Evolutionary conservation across 1,284 basidiomycete species (phyloP), one percentile per base, ranked within the genome.

Genomic region (Sanghuangporus sanghuang): DNA sequence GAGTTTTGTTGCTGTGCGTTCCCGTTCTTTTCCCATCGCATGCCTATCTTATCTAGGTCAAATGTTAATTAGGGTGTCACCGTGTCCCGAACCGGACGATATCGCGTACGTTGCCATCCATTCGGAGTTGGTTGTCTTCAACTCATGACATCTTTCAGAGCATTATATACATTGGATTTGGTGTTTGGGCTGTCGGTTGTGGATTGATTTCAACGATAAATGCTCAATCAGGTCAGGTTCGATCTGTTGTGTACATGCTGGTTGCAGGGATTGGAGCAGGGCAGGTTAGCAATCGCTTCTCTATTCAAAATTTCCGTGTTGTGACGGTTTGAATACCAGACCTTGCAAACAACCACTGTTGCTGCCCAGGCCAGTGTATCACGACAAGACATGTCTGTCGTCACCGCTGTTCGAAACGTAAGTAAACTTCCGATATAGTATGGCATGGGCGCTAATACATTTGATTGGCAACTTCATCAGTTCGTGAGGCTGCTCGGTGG

Each of bases 361-460:
- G 64, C 64, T 14, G 64, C 64, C 3, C 64, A 64, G 46, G 64
- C 64, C 18, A 64, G 64, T 23, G 64, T 64, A 6, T 57, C 59
- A 3, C 42, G 64, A 4, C 59, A 54, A 12, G 64, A 64, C 27
- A 64, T 64, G 64, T 64, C 64, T 2, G 64, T 64, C n/a, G 64
- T 64, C 36, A 64, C 64, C 12, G 64, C 64, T 23, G 64, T 64
- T 3, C 53, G 64, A 16, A 64, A 64, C 48, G 64, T 64, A 16
- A n/a, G 64, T 44, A 7, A 8, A 11, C 56, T n/a, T 27, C 27
- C 50, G 6, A 18, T 12, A 48, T 27, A 3, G 9, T 18, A 57
- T 57, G 23, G 16, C 18, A 35, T 44, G 21, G 23, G 0, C 11
- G 18, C 11, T 5, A 1, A 60, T 32, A 46, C 21, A 38, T 39